These are phyloP conservation scores for Vitellaria paradoxa DNA, from an alignment of 179 eudicot species.

Conservation along the genomic window DNA sequence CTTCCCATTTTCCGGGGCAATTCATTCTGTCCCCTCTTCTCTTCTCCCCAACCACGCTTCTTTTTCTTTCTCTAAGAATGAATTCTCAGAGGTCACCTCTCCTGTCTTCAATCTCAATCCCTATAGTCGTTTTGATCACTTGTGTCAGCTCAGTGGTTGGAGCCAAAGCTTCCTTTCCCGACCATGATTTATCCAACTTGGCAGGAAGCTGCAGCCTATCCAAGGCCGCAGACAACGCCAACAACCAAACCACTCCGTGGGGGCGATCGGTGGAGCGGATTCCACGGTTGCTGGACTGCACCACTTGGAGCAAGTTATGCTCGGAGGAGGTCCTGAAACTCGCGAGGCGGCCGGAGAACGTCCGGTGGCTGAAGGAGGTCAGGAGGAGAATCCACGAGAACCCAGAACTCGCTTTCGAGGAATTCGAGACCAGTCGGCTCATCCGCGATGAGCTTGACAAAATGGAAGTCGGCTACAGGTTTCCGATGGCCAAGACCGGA, in stretches of 20 bases:
- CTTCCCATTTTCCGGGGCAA: too few relatives aligned
- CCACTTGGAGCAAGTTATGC: constrained; percentile 21
- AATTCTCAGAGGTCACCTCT: not conserved
- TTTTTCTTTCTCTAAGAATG: not conserved
- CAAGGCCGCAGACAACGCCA: not conserved
- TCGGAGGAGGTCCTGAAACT: constrained; percentile 30
- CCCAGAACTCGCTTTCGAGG: constrained; percentile 51
- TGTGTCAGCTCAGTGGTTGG: not conserved
- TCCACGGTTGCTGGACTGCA: not conserved
- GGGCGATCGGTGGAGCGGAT: not conserved
- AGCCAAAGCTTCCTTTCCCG: constrained; percentile 2
- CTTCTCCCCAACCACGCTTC: not conserved
- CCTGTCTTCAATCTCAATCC: not conserved
- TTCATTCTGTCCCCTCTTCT: too few relatives aligned
- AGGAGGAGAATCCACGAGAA: constrained; percentile 47
- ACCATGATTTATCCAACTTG: constrained; percentile 17
- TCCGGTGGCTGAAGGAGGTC: constrained; percentile 38
- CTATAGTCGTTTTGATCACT: not conserved
- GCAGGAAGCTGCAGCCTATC: not conserved
- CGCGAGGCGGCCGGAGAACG: constrained; percentile 32
- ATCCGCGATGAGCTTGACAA: constrained; percentile 40
- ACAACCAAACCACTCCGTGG: constrained; percentile 4
- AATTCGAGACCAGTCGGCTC: constrained; percentile 46
- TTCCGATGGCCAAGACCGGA: constrained; percentile 46
- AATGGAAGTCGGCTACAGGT: constrained; percentile 32